Evolutionary conservation across 768 basidiomycete genomes (phyloP).

Genomic region (Pleurotus salmoneostramineus): DNA sequence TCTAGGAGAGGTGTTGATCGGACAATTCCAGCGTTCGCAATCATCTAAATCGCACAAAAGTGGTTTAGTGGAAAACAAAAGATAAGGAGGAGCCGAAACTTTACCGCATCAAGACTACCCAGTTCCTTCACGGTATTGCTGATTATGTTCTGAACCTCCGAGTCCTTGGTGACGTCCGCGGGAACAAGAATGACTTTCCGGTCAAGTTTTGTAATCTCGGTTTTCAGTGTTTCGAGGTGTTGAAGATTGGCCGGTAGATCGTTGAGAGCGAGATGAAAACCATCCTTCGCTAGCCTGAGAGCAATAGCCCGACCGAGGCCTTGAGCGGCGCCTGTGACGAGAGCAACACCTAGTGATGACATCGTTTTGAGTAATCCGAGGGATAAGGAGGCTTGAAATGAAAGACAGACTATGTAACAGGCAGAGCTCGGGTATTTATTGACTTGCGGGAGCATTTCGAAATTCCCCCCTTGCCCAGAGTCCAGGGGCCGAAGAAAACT

Average conservation of each 20-base stretch:
- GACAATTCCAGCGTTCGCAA: not conserved
- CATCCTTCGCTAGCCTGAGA: slow-evolving; percentile 25
- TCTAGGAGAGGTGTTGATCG: not conserved
- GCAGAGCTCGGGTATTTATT: no score
- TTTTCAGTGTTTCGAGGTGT: slow-evolving; percentile 16
- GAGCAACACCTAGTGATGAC: slow-evolving; percentile 13
- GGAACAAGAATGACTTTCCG: slow-evolving; percentile 15
- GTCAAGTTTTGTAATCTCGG: slow-evolving; percentile 19
- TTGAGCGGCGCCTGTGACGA: slow-evolving; percentile 26
- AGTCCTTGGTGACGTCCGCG: slow-evolving; percentile 24
- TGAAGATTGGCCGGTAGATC: slow-evolving; percentile 16
- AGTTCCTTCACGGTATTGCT: slow-evolving; percentile 17
- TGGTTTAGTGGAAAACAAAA: not conserved
- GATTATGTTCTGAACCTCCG: slow-evolving; percentile 23
- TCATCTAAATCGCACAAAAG: not conserved
- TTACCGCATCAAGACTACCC: slow-evolving; percentile 23
- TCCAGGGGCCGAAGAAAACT: no score
- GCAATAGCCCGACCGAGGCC: slow-evolving; percentile 28
- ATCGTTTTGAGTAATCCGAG: no score
- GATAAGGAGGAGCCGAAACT: not conserved
- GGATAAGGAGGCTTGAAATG: no score
- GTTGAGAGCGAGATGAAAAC: slow-evolving; percentile 25
- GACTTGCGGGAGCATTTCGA: no score
- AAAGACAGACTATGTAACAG: no score
- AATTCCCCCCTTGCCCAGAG: no score